phyloP scores from a whole-genome alignment of 1,284 basidiomycete genomes.

The Cutaneotrichosporon cutaneum region DNA sequence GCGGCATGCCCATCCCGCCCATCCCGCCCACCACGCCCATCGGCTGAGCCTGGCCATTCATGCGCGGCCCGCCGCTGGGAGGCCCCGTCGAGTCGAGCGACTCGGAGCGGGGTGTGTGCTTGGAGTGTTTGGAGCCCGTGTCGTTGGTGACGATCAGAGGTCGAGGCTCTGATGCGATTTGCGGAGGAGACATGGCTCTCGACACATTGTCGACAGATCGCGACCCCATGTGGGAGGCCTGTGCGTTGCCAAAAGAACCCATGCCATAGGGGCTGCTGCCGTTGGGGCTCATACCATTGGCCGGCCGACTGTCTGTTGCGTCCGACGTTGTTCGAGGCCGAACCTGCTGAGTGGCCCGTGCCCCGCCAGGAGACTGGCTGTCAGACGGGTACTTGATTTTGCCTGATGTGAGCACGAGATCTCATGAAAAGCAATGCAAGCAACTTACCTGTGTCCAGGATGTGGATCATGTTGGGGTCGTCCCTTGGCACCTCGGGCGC shows the following conservation, averaged over 20 bases:
- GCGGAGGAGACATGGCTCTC: slow-evolving; percentile 34
- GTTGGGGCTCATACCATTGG: slow-evolving; percentile 3
- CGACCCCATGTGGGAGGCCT: slow-evolving; percentile 21
- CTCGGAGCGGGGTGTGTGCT: slow-evolving; percentile 20
- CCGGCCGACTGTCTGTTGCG: slow-evolving; percentile 18
- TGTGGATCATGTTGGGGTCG: slow-evolving; percentile 78
- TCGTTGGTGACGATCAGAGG: slow-evolving; percentile 29
- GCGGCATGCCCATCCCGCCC: slow-evolving; percentile 40
- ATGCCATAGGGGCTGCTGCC: slow-evolving; percentile 12
- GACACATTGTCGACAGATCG: slow-evolving; percentile 38
- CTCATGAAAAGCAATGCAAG: background rate
- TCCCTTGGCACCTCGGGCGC: slow-evolving; percentile 61
- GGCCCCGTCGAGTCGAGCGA: slow-evolving; percentile 21
- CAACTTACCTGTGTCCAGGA: slow-evolving; percentile 86
- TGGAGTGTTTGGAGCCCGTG: slow-evolving; percentile 9
- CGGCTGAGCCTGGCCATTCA: slow-evolving; percentile 63
- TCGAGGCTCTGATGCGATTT: slow-evolving; percentile 17
- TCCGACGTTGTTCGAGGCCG: slow-evolving; percentile 26
- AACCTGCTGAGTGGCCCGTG: background rate
- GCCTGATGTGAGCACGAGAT: slow-evolving; percentile 56
- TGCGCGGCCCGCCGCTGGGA: slow-evolving; percentile 59
- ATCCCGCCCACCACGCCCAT: no score
- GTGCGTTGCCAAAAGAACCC: slow-evolving; percentile 1
- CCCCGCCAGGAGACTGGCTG: slow-evolving; percentile 22
- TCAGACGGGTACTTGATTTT: slow-evolving; percentile 87